Evolutionary conservation across 345 rosid species (phyloP), one percentile per base, ranked within the genome.

Genomic region (Eucalyptus albens): DNA sequence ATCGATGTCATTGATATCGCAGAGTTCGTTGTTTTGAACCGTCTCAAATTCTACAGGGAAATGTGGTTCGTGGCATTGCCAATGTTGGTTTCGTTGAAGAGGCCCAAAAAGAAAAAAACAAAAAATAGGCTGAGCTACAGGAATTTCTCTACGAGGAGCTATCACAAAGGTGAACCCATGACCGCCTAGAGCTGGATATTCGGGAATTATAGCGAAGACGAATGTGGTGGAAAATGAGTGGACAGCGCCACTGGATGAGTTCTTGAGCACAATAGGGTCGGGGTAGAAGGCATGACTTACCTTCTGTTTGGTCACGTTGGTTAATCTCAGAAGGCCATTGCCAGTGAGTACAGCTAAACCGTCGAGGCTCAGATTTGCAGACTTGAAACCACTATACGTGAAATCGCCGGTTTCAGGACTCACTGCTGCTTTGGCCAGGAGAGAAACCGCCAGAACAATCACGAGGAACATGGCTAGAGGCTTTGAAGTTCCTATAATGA

Each of bases 131-230:
- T 50, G 87, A 86, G 94, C 93, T 44, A 90, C 91, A 0, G 94
- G 94, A 17, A 95, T 88, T 44, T 82, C 89, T 90, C 92, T 92
- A n/a, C 93, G 90, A 12, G 97, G 97, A 9, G 95, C 91, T 5
- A 95, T 62, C 37, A 95, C 95, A 47, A 95, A 94, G 86, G 95
- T 93, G 53, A 95, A 90, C 26, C 97, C 96, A 14, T 94, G 96
- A 72, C 94, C 93, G 16, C 95, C 87, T 27, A 89, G 81, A 1
- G 6, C 31, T 9, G 87, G 44, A 49, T 81, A 87, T 29, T 94
- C 89, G 16, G 98, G 86, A 21, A 88, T 72, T 50, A 96, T 96
- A 9, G 93, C 95, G 49, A 96, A 96, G 87, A 94, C 92, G 77
- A 95, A 96, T 86, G 94, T 91, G 88, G 96, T 37, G 6, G 97